Evolutionary conservation across 75 land plant species (phyloP), one percentile per base, ranked within the genome.

Genomic region (Gnetum montanum): DNA sequence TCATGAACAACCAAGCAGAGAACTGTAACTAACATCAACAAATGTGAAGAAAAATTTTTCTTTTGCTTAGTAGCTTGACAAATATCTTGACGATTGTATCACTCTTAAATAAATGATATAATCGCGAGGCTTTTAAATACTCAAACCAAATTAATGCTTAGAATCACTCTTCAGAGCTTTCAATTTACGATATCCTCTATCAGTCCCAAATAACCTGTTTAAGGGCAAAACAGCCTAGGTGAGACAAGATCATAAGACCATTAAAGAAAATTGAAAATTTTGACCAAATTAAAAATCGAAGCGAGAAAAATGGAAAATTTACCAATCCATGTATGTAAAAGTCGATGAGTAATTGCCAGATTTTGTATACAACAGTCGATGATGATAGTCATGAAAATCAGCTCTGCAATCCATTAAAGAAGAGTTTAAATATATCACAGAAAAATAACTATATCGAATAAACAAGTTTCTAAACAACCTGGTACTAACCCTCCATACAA

Each of bases 321-420:
- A 88, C 96, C 96, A 77, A 72, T 95, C 99, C 99, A 95, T 95
- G 76, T 95, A 95, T 10, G 76, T 74, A 67, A 95, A 95, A 27
- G 99, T 95, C 20, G 99, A 90, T 46, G 97, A 79, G 50, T 95
- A 95, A 60, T 95, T 95, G 36, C 99, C 99, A 15, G 97, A 90
- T 43, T 95, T 95, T 20, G 99, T 95, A 54, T 90, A 95, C 19
- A 95, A 80, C 49, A 95, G 49, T 12, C 99, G 88, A 54, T 95
- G 99, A 64, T 95, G 99, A 70, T 90, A 95, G 57, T 95, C 99
- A 70, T 95, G 97, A 58, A 95, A 95, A 62, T 90, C 97, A 49
- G 97, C 83, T 40, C 99, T 95, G 84, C 1, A 62, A 11, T 33
- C 10, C 62, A 18, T 19, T 69, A 15, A 34, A 36, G 43, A 3